phyloP scores from a whole-genome alignment of 768 basidiomycete genomes.

The Rhodotorula toruloides region DNA sequence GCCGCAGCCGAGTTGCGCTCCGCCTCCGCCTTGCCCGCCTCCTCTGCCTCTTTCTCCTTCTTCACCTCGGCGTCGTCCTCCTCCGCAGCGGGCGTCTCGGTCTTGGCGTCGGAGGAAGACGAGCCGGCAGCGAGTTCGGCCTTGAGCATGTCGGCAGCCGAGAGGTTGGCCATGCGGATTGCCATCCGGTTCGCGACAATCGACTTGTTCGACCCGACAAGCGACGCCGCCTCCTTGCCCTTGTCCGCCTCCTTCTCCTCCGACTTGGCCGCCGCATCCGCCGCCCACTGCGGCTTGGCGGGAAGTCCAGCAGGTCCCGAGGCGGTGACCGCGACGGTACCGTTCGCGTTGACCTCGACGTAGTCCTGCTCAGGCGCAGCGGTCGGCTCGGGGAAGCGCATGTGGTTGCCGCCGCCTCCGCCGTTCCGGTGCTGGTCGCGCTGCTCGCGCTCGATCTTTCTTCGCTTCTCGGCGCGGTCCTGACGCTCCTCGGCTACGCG shows the following conservation, averaged over 20 bases:
- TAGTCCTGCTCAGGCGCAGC: conserved; percentile 16
- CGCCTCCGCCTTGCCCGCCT: conserved; percentile 19
- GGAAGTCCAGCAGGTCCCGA: conserved; percentile 21
- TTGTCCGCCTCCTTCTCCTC: neutral
- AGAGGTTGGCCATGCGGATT: conserved; percentile 84
- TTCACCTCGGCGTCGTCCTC: conserved; percentile 32
- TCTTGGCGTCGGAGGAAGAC: conserved; percentile 16
- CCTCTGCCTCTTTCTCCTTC: conserved; percentile 34
- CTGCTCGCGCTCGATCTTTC: conserved; percentile 46
- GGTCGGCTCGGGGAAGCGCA: neutral
- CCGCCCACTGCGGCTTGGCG: conserved; percentile 18
- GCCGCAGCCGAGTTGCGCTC: conserved; percentile 28
- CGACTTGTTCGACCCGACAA: conserved; percentile 80
- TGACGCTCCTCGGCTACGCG: conserved; percentile 85
- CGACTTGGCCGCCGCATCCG: neutral
- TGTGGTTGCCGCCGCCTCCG: conserved; percentile 27
- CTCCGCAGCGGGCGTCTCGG: conserved; percentile 39
- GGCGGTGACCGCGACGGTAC: neutral
- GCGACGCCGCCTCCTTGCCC: conserved; percentile 50
- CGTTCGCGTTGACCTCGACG: conserved; percentile 31
- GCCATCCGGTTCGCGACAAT: conserved; percentile 69
- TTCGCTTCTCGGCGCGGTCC: conserved; percentile 81
- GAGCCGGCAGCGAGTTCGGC: conserved; percentile 63
- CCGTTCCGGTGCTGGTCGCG: conserved; percentile 29
- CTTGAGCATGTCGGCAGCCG: conserved; percentile 87